Base-by-base conservation (phyloP, 345 rosid genomes). In the Clarkia xantiana region DNA sequence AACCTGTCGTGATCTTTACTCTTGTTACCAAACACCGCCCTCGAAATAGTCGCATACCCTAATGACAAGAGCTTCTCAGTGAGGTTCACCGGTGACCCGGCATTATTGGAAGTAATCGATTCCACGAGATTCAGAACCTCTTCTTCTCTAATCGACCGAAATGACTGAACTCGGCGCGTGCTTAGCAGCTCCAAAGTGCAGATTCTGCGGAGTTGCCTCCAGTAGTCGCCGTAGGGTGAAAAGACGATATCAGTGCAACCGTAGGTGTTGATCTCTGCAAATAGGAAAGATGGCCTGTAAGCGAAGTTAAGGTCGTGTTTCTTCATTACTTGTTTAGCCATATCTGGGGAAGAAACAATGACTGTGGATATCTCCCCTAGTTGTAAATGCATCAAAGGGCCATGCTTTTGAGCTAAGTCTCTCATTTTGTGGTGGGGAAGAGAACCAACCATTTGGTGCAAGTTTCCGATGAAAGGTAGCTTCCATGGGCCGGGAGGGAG, bases 181-280 rank as follows among this genome's bases (percentile, higher is more conserved):
- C 23, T 49, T 10, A 58, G 25, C 17, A 58, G 46, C 18, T 49
- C 42, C 7, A 40, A 20, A 10, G 22, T 40, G 29, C 48, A 12
- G 17, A 58, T 12, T 6, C 48, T 49, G 0, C 55, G 47, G 11
- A 40, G 39, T 18, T 58, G 23, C 36, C 62, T 41, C 62, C 62
- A 50, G 5, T 49, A 50, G 10, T 48, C 47, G 10, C 48, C 61
- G 25, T 57, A 57, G 1, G 61, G 61, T 14, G 46, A 10, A 15
- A 57, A 57, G 2, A 19, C 1, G 14, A 48, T 0, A 46, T 16
- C 9, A 1, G 44, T 16, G 16, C 11, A 17, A 0, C 0, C 52
- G 14, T 45, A 46, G 14, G 13, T 19, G 0, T 9, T 14, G 14
- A 54, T 14, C 22, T 23, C 19, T 13, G 18, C 47, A 9, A 25